These are phyloP conservation scores for Craspedostauros australis DNA, from an alignment of 108 stramenopile genomes.

Conservation along the genomic window DNA sequence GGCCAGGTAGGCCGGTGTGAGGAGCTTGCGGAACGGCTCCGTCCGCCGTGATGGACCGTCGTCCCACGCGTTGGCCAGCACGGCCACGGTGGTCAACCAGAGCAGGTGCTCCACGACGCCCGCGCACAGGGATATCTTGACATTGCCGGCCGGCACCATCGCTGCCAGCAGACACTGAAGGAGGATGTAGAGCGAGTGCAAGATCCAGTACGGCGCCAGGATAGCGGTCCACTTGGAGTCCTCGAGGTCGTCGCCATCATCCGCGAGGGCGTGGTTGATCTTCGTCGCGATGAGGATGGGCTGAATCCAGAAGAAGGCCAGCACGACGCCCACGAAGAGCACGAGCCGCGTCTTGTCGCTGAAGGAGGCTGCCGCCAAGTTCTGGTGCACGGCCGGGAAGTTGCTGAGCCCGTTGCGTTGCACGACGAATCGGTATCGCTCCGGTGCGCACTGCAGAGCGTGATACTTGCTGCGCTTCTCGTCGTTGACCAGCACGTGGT, in stretches of 20 bases:
- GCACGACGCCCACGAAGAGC: conserved; percentile 29
- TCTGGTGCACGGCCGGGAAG: conserved; percentile 52
- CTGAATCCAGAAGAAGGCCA: conserved; percentile 48
- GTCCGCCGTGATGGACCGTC: conserved; percentile 1
- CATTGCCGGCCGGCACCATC: conserved; percentile 19
- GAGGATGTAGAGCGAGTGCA: conserved; percentile 24
- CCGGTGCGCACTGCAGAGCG: conserved; percentile 11
- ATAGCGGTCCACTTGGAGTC: conserved; percentile 48
- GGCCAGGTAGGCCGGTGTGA: conserved; percentile 29
- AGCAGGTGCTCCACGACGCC: conserved; percentile 32
- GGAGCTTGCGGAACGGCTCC: conserved; percentile 9
- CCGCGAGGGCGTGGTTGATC: conserved; percentile 55
- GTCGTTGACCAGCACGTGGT: conserved; percentile 48
- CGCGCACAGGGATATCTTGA: conserved; percentile 11
- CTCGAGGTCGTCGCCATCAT: conserved; percentile 36
- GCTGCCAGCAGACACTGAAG: conserved; percentile 2
- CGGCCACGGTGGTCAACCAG: conserved; percentile 35
- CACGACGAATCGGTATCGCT: conserved; percentile 34
- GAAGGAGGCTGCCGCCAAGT: conserved; percentile 43
- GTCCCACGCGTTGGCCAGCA: conserved; percentile 30
- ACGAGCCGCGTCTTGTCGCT: conserved; percentile 57
- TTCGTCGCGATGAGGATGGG: conserved; percentile 74
- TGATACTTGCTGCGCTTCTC: conserved; percentile 55
- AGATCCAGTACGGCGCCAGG: conserved; percentile 58
- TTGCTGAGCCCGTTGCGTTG: conserved; percentile 33